These are phyloP conservation scores for Penicillium thymicola DNA, from an alignment of 2,329 filamentous ascomycete genomes.

Conservation along the genomic window DNA sequence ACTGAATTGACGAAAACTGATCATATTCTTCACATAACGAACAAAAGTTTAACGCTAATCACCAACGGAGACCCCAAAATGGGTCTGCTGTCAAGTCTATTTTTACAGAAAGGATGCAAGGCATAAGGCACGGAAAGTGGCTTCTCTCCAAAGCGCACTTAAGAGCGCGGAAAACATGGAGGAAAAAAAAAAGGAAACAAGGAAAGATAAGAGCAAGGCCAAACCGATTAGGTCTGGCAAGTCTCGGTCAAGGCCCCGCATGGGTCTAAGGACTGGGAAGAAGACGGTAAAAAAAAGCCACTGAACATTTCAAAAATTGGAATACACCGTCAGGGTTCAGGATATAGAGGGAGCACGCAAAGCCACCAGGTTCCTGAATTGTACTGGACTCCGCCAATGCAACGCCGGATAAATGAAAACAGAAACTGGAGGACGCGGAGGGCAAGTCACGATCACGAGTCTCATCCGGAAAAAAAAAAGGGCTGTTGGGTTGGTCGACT, in stretches of 20 bases:
- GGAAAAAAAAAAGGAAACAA: slow-evolving; percentile 1
- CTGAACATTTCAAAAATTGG: slow-evolving; percentile 7
- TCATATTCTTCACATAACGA: slow-evolving; percentile 36
- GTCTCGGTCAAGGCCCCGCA: background rate
- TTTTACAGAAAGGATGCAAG: slow-evolving; percentile 37
- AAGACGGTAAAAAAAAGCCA: slow-evolving; percentile 11
- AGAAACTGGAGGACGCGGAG: slow-evolving; percentile 26
- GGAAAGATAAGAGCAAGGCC: slow-evolving; percentile 10
- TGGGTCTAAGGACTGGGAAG: background rate
- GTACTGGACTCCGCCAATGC: slow-evolving; percentile 35
- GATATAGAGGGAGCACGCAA: slow-evolving; percentile 28
- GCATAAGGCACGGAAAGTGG: slow-evolving; percentile 5
- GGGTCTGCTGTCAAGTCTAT: slow-evolving; percentile 34
- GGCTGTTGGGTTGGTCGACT: slow-evolving; percentile 11
- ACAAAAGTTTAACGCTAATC: slow-evolving; percentile 36
- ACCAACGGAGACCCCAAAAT: slow-evolving; percentile 29
- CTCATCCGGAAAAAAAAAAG: slow-evolving; percentile 19
- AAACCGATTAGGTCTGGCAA: slow-evolving; percentile 1
- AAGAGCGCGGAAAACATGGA: slow-evolving; percentile 10
- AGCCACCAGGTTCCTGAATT: slow-evolving; percentile 34
- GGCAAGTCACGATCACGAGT: slow-evolving; percentile 23
- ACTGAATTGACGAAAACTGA: slow-evolving; percentile 19
- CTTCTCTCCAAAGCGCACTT: slow-evolving; percentile 7
- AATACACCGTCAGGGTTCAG: slow-evolving; percentile 20
- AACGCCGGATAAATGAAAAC: slow-evolving; percentile 38